Evolutionary conservation across 164 flowering plant species (phyloP), one percentile per base, ranked within the genome.

Genomic region (Liriodendron chinense): DNA sequence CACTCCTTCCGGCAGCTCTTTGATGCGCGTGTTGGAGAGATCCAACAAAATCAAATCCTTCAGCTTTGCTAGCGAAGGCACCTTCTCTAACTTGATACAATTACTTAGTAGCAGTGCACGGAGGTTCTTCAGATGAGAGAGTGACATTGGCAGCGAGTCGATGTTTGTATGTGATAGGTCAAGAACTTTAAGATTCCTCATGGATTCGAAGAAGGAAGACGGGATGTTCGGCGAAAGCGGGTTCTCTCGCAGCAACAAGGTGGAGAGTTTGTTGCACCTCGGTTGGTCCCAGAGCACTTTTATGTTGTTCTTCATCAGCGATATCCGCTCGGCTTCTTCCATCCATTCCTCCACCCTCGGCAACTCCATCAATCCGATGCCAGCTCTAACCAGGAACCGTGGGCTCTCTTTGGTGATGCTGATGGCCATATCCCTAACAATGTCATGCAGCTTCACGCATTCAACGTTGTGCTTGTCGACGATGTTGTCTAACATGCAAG

Each of bases 41-140:
- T 20, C 20, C 24, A 69, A 18, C 12, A 69, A 10, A 14, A 14
- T 47, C 20, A 69, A 47, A 8, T 18, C 1, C n/a, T 9, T 69
- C 56, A 47, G 25, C 24, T 47, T 47, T 7, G 22, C 71, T 14
- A 69, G 24, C 3, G 71, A 69, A 47, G 71, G 71, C 47, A 69
- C 8, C 24, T 47, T 43, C 50, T 43, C 47, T 21, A 69, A 69
- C 18, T 47, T 20, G n/a, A 3, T 18, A 21, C 71, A 69, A 10
- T 47, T 24, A 18, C 22, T 43, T 26, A 69, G 9, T 18, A 43
- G 34, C 50, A 69, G 53, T n/a, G 47, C 71, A 9, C 56, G 71
- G 22, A 69, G 71, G 22, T 69, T 69, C 71, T 20, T 24, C 56
- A 69, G 10, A n/a, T 47, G n/a, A n/a, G 25, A 69, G 16, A 69